Conservation (phyloP, 257 asterid species). For the Nicotiana undulata region DNA sequence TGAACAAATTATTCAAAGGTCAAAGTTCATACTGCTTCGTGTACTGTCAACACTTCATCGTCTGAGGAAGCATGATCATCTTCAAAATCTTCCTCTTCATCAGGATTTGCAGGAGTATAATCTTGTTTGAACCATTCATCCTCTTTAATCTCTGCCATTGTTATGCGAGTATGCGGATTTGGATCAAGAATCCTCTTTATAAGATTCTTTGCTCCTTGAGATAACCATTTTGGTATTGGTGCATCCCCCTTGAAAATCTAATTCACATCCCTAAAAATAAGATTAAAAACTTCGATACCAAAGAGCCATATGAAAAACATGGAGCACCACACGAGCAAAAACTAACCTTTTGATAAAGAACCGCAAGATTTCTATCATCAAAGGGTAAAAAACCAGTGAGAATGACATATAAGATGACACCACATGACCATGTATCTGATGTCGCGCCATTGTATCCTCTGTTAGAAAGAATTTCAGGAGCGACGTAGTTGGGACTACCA, state of each 20-base stretch:
- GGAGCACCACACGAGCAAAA: background rate
- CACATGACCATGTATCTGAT: slow-evolving; percentile 95
- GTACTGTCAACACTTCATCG: slow-evolving; percentile 44
- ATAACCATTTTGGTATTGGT: slow-evolving; percentile 85
- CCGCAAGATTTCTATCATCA: slow-evolving; percentile 92
- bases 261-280: background rate
- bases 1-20: background rate
- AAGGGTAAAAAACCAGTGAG: slow-evolving; percentile 95
- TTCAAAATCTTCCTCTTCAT: slow-evolving; percentile 45
- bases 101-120: slow-evolving; percentile 50
- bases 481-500: slow-evolving; percentile 99
- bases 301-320: background rate
- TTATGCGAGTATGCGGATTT: slow-evolving; percentile 67
- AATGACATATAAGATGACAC: slow-evolving; percentile 83
- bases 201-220: slow-evolving; percentile 70
- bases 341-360: slow-evolving; percentile 89
- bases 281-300: background rate
- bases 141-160: slow-evolving; percentile 61
- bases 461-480: slow-evolving; percentile 87
- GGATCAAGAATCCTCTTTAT: slow-evolving; percentile 90
- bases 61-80: slow-evolving; percentile 34
- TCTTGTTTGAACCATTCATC: slow-evolving; percentile 82
- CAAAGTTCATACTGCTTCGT: slow-evolving; percentile 33
- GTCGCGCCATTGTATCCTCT: slow-evolving; percentile 92
- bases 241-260: slow-evolving; percentile 85